Conservation (phyloP, 768 basidiomycete species). For the Porpolomopsis calyptriformis region DNA sequence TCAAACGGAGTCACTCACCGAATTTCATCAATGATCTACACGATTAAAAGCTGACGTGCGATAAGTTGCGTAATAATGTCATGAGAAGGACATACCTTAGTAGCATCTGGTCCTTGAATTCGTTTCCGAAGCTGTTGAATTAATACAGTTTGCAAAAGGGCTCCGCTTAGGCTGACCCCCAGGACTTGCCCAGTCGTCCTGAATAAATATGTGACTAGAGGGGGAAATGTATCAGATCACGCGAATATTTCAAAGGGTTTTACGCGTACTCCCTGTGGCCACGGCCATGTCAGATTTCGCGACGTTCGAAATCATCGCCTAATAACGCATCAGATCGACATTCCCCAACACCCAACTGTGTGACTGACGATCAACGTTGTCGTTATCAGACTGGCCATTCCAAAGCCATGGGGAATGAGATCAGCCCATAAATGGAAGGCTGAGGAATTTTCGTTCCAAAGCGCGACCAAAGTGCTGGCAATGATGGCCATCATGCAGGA, state of each 20-base stretch:
- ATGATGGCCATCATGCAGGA: slow-evolving; percentile 52
- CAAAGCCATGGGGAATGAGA: slow-evolving; percentile 72
- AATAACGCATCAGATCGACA: neutral
- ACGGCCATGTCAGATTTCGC: slow-evolving; percentile 75
- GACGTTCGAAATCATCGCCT: slow-evolving; percentile 85
- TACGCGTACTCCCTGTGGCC: slow-evolving; percentile 74
- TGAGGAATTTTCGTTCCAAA: slow-evolving; percentile 58
- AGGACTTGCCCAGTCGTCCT: slow-evolving; percentile 91
- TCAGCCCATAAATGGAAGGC: slow-evolving; percentile 64
- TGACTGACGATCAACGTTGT: slow-evolving; percentile 67
- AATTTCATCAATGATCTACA: slow-evolving; percentile 63
- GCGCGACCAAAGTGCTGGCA: slow-evolving; percentile 48
- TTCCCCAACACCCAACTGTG: slow-evolving; percentile 5
- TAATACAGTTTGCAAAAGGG: slow-evolving; percentile 74
- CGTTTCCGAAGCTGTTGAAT: slow-evolving; percentile 55
- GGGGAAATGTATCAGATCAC: slow-evolving; percentile 1
- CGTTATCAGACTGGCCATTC: slow-evolving; percentile 79
- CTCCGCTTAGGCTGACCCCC: slow-evolving; percentile 82
- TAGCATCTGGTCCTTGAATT: slow-evolving; percentile 68
- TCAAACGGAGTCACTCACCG: slow-evolving; percentile 28
- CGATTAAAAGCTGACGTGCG: slow-evolving; percentile 10
- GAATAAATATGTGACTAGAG: slow-evolving; percentile 91
- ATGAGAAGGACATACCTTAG: slow-evolving; percentile 41
- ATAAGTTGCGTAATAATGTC: slow-evolving; percentile 9
- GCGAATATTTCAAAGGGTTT: slow-evolving; percentile 10